Evolutionary conservation across 495 filamentous ascomycete genomes (phyloP).

Genomic region (Daldinia vernicosa): DNA sequence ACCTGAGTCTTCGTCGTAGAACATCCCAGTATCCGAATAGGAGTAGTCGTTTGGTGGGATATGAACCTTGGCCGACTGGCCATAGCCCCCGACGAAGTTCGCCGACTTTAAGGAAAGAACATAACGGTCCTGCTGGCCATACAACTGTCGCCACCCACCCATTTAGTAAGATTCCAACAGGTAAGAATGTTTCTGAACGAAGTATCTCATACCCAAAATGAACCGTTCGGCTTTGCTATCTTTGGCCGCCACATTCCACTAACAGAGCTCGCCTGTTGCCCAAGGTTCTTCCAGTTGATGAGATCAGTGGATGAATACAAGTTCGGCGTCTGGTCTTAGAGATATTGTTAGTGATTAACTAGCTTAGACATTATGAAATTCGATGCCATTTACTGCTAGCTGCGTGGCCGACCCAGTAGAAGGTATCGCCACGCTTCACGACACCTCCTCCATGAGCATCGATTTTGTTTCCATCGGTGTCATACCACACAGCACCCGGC

Average conservation of each 20-base stretch:
- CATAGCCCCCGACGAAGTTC: conserved; percentile 49
- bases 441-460: conserved; percentile 56
- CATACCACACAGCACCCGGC: conserved; percentile 51
- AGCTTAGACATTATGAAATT: not conserved
- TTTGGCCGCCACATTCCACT: conserved; percentile 56
- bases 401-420: conserved; percentile 56
- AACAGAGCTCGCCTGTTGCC: conserved; percentile 45
- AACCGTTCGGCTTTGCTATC: conserved; percentile 56
- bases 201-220: conserved; percentile 49
- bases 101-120: conserved; percentile 52
- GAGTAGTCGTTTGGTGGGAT: conserved; percentile 55
- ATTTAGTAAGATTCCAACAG: not conserved
- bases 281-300: conserved; percentile 56
- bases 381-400: conserved; percentile 46
- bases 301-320: conserved; percentile 59
- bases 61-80: conserved; percentile 49
- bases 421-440: conserved; percentile 47
- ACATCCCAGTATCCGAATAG: conserved; percentile 60
- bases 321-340: conserved; percentile 50
- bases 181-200: not conserved
- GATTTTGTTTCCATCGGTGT: conserved; percentile 52
- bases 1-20: conserved; percentile 51
- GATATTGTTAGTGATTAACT: conserved; percentile 19
- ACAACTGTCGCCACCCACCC: conserved; percentile 45
- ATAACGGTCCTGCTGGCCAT: conserved; percentile 57